phyloP scores from a whole-genome alignment of 768 basidiomycete genomes.

The Tulasnella sp. region DNA sequence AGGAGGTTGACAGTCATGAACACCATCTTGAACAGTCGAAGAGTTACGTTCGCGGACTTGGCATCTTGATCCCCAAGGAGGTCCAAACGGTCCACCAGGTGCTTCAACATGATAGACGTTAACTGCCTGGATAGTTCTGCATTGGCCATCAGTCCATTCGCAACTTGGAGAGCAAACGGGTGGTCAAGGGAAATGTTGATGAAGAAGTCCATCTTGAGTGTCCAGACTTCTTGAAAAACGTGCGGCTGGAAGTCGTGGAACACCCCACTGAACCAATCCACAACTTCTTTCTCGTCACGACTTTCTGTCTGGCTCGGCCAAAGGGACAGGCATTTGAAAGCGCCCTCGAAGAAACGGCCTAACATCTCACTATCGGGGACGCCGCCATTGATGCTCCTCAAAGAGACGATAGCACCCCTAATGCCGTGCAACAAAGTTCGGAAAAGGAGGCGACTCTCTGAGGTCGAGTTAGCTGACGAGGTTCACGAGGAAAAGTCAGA shows the following conservation, averaged over 20 bases:
- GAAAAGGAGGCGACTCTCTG: constrained; percentile 79
- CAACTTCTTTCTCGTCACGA: constrained; percentile 59
- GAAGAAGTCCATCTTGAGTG: constrained; percentile 81
- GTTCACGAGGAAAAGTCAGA: background rate
- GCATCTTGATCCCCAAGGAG: constrained; percentile 78
- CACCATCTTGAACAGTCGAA: constrained; percentile 90
- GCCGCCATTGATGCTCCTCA: constrained; percentile 70
- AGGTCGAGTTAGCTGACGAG: background rate
- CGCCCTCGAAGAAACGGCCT: constrained; percentile 74
- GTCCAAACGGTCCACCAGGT: constrained; percentile 70
- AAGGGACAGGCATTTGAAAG: constrained; percentile 70
- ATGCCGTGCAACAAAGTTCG: constrained; percentile 82
- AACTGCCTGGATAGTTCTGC: constrained; percentile 67
- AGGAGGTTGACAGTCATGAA: constrained; percentile 73
- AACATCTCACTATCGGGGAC: constrained; percentile 78
- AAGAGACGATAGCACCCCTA: constrained; percentile 57
- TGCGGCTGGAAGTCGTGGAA: constrained; percentile 76
- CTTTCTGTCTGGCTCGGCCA: constrained; percentile 43
- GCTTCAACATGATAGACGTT: constrained; percentile 77
- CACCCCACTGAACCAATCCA: constrained; percentile 68
- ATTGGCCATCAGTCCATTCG: constrained; percentile 68
- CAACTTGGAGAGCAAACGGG: constrained; percentile 66
- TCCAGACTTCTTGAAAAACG: constrained; percentile 95
- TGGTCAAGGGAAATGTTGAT: constrained; percentile 68
- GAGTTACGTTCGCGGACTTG: constrained; percentile 64